These are phyloP conservation scores for Haberlea rhodopensis DNA, from an alignment of 257 asterid species.

Conservation along the genomic window DNA sequence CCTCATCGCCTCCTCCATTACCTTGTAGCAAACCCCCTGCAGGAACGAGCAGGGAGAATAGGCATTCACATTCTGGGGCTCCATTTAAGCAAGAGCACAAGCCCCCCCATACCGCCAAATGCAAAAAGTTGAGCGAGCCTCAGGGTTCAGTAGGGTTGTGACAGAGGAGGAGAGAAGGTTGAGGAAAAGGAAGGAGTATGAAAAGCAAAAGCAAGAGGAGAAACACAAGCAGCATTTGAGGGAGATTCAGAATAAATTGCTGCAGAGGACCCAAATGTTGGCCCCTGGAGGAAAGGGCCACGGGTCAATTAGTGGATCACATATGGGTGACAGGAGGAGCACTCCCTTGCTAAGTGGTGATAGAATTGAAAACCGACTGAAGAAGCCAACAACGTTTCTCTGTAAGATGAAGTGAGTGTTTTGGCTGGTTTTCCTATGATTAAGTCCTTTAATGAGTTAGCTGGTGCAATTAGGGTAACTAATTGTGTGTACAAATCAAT, in stretches of 20 bases:
- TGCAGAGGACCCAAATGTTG: constrained; percentile 75
- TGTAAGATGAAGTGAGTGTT: constrained; percentile 96
- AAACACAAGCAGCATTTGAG: constrained; percentile 68
- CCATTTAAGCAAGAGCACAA: constrained; percentile 47
- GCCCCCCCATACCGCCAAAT: too few relatives aligned
- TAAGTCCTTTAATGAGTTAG: constrained; percentile 10
- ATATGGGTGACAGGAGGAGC: constrained; percentile 77
- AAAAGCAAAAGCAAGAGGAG: constrained; percentile 80
- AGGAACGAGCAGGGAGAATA: constrained; percentile 43
- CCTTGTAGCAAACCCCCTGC: constrained; percentile 46
- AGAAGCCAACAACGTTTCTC: constrained; percentile 94
- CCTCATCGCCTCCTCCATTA: constrained; percentile 60
- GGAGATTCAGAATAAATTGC: constrained; percentile 79
- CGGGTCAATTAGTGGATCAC: constrained; percentile 79
- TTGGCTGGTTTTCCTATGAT: constrained; percentile 17
- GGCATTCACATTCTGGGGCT: constrained; percentile 39
- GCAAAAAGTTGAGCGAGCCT: constrained; percentile 44
- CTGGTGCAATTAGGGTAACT: not conserved
- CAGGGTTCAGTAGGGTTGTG: constrained; percentile 56
- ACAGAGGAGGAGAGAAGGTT: constrained; percentile 90
- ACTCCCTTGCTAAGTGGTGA: constrained; percentile 67
- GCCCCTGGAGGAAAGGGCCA: constrained; percentile 77
- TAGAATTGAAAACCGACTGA: constrained; percentile 80
- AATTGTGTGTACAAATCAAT: constrained; percentile 8
- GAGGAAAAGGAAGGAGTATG: constrained; percentile 76